Evolutionary conservation across 2,329 filamentous ascomycete species (phyloP), one percentile per base, ranked within the genome.

Genomic region (Sclerotinia glacialis): DNA sequence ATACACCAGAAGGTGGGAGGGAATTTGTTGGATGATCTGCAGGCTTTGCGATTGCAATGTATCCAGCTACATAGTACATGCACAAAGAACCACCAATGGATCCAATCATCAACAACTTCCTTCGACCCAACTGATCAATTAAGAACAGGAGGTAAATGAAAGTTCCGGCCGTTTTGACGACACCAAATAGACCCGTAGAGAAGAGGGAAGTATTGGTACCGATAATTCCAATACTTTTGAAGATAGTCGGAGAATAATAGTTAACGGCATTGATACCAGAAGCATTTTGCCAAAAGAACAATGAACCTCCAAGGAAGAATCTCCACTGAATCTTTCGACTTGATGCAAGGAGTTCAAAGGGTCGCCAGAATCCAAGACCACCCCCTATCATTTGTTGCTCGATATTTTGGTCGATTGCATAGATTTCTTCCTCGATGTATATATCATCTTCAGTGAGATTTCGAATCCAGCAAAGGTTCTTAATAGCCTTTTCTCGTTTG

Each of bases 281-380:
- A 31, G 71, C 52, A 55, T 74, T 74, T 56, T 72, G 70, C 21
- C 70, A 69, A 64, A 71, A 66, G 71, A 74, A 72, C 23, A 74
- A 63, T 28, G 60, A 40, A n/a, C 60, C 60, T 11, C 60, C 46
- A 26, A 63, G 47, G 9, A 63, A 63, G 18, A 52, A 63, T 26
- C 60, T 63, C 46, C 49, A 63, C 53, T 63, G 47, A 21, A 40
- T 53, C 9, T 50, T 60, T 23, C 42, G 40, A 31, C 42, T 60
- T n/a, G 16, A 28, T 14, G 40, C 26, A 1, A 60, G 56, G 26
- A 60, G 56, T 60, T 60, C 47, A 78, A 91, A 90, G 0, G 89
- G 89, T 77, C 88, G 87, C 86, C 87, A 92, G 82, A 93, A 92
- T 4, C 90, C 90, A n/a, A 85, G 78, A 12, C 90, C 90, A 61